Evolutionary conservation across 139 green algal genomes (phyloP).

Genomic region (Auxenochlorella pyrenoidosa): DNA sequence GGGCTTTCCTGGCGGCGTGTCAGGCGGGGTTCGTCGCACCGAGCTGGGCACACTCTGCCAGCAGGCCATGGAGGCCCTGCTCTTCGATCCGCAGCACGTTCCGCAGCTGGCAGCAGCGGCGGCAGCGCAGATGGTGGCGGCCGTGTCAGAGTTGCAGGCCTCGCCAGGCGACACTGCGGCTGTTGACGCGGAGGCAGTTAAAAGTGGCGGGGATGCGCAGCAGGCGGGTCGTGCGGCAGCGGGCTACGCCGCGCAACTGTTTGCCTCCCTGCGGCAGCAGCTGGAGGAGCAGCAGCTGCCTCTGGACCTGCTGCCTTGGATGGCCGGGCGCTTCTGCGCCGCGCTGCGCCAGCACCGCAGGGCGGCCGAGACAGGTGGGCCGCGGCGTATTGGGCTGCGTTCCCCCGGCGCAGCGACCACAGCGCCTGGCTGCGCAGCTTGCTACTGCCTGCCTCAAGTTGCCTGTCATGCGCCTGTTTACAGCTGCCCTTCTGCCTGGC

Average conservation of each 20-base stretch:
- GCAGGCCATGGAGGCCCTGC: not conserved
- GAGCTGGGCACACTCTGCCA: not conserved
- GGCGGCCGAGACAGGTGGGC: conserved; percentile 6
- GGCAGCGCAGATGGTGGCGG: not conserved
- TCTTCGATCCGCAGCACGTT: conserved; percentile 36
- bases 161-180: not conserved
- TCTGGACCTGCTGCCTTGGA: conserved; percentile 30
- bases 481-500: too few relatives aligned
- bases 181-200: not conserved
- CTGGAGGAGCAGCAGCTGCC: not conserved
- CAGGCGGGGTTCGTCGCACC: not conserved
- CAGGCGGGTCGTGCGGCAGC: not conserved
- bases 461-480: too few relatives aligned
- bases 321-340: conserved; percentile 27
- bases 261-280: not conserved
- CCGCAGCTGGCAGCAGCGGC: conserved; percentile 15
- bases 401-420: not conserved
- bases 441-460: not conserved
- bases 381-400: too few relatives aligned
- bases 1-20: not conserved
- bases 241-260: conserved; percentile 27
- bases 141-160: not conserved
- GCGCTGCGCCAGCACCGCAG: conserved; percentile 17
- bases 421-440: not conserved
- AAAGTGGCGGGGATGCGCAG: not conserved